phyloP scores from a whole-genome alignment of 352 stramenopile genomes.

The Pythium insidiosum region DNA sequence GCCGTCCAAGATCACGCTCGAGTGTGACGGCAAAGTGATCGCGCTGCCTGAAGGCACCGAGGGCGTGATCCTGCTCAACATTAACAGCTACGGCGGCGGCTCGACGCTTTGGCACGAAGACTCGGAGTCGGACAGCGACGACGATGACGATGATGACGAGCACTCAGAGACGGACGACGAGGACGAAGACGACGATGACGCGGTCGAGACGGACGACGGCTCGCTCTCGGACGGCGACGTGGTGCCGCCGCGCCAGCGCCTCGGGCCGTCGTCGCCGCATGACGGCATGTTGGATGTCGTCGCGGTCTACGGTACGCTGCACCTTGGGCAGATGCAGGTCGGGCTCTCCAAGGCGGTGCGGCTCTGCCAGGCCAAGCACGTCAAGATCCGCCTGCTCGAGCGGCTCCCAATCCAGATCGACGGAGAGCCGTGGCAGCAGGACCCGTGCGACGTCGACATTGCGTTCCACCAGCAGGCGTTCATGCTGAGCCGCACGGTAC shows the following conservation, averaged over 20 bases:
- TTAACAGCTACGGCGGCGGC: constrained; percentile 83
- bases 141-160: constrained; percentile 40
- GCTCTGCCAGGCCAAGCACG: constrained; percentile 59
- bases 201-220: constrained; percentile 17
- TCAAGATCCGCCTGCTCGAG: constrained; percentile 51
- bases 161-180: constrained; percentile 26
- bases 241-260: constrained; percentile 12
- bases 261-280: constrained; percentile 68
- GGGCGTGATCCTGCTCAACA: constrained; percentile 84
- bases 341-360: constrained; percentile 73
- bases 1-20: constrained; percentile 61
- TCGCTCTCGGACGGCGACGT: constrained; percentile 18
- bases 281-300: constrained; percentile 92
- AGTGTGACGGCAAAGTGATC: constrained; percentile 74
- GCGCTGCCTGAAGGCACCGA: constrained; percentile 66
- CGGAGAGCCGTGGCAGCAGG: constrained; percentile 92
- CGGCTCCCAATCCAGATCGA: constrained; percentile 89
- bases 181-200: constrained; percentile 37
- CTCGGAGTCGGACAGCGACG: constrained; percentile 47
- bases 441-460: constrained; percentile 71
- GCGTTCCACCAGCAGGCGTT: constrained; percentile 77
- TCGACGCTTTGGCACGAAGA: constrained; percentile 85
- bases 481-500: constrained; percentile 72
- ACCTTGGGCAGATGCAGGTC: constrained; percentile 93
- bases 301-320: constrained; percentile 88